Conservation (phyloP, 805 yeast species). For the Ogataea nonfermentans region DNA sequence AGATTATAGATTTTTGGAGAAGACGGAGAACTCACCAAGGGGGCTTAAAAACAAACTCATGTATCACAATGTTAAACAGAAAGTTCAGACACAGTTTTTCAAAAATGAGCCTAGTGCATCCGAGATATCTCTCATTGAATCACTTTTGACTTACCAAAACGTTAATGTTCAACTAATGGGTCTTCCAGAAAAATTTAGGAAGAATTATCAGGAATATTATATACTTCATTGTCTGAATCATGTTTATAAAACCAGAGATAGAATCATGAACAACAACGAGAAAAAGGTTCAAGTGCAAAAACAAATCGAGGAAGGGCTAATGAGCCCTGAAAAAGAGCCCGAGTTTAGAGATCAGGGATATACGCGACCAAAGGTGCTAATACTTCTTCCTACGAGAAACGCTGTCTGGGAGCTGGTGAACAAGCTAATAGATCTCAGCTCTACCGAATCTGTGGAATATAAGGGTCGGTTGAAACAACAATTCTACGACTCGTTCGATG, state of each 20-base stretch:
- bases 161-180: constrained; percentile 52
- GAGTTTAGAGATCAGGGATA: constrained; percentile 92
- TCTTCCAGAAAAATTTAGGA: constrained; percentile 39
- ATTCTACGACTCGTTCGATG: constrained; percentile 49
- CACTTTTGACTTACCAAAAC: constrained; percentile 74
- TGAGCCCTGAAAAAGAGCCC: constrained; percentile 38
- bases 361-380: constrained; percentile 85
- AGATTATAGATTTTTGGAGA: constrained; percentile 28
- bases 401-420: constrained; percentile 68
- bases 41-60: constrained; percentile 15
- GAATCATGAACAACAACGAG: constrained; percentile 73
- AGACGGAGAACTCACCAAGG: constrained; percentile 3
- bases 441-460: constrained; percentile 76
- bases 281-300: constrained; percentile 44
- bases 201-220: constrained; percentile 57
- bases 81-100: constrained; percentile 37
- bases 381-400: constrained; percentile 81
- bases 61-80: constrained; percentile 47
- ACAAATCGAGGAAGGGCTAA: constrained; percentile 36
- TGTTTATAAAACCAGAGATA: constrained; percentile 80
- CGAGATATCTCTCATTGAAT: constrained; percentile 55
- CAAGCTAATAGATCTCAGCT: constrained; percentile 58
- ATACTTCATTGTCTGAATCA: constrained; percentile 77
- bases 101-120: constrained; percentile 36
- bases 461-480: constrained; percentile 70